Base-by-base conservation (phyloP, 2,329 filamentous ascomycete species). In the Trichoderma sp. region DNA sequence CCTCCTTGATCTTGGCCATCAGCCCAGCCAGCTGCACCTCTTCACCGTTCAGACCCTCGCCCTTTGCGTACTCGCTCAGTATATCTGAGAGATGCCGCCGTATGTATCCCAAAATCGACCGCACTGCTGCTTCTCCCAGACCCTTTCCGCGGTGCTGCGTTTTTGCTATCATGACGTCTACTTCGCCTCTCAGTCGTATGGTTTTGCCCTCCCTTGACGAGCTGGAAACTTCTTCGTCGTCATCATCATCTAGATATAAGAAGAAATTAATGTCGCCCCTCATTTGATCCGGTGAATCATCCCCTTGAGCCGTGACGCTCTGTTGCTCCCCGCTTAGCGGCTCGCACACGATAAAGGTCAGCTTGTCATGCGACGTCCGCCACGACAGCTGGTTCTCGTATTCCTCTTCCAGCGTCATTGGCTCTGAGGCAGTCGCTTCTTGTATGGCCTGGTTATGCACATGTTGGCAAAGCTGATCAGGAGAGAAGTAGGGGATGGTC, bases 311-410 rank as follows among this genome's bases (percentile, higher is more conserved):
- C n/a, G 54, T 65, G 12, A 71, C 44, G 62, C 54, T 54, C 2
- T 52, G 7, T 10, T 34, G 30, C 2, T 60, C 43, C 5, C 28
- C 15, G 14, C 57, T 19, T 21, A 74, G 66, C 0, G 86, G 83
- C 10, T 82, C 78, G 73, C 92, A 97, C 62, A 91, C 78, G 74
- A 98, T 97, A 71, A 97, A 98, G 0, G 94, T 98, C 67, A 98
- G 77, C 78, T 98, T 98, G 78, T 98, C 93, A 28, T 80, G 77
- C 48, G 95, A 91, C 21, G 79, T 80, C 44, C 93, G 88, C 94
- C 94, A 98, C 68, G 88, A 92, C n/a, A 80, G 79, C 76, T 97
- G 94, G 88, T 97, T 98, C 57, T 87, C 85, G 76, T 95, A 92
- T 80, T 98, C 94, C 74, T 97, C 90, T 0, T 86, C 81, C 0